Conservation (phyloP, 805 yeast genomes). For the Myxozyma udenii region DNA sequence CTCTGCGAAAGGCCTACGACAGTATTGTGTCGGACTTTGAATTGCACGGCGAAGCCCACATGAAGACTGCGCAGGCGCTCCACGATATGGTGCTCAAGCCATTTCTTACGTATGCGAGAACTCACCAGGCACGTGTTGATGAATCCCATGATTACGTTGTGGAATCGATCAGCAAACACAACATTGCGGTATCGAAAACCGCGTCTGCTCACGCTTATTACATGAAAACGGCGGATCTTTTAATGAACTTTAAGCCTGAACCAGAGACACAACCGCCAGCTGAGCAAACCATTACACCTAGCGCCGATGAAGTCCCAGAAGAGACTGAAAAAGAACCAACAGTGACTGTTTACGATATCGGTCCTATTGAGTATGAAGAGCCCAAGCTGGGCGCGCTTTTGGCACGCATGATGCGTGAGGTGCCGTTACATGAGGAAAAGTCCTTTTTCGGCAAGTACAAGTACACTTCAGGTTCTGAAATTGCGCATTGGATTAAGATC, state of each 20-base stretch:
- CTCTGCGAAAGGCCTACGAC: conserved; percentile 60
- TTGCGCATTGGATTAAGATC: conserved; percentile 55
- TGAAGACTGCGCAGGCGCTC: conserved; percentile 61
- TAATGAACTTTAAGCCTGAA: neutral
- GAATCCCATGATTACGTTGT: conserved; percentile 55
- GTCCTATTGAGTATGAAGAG: conserved; percentile 37
- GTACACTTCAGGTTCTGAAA: conserved; percentile 58
- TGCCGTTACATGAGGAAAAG: conserved; percentile 54
- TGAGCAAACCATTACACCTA: neutral
- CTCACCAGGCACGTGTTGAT: conserved; percentile 64
- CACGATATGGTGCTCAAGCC: conserved; percentile 62
- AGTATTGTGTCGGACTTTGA: conserved; percentile 55
- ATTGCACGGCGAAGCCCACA: conserved; percentile 55
- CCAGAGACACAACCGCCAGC: neutral
- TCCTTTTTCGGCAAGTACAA: conserved; percentile 61
- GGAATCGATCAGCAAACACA: conserved; percentile 50
- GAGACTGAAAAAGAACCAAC: neutral
- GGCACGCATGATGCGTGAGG: conserved; percentile 44
- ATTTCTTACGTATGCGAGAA: conserved; percentile 69
- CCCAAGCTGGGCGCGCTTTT: conserved; percentile 47
- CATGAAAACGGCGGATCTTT: too few relatives aligned
- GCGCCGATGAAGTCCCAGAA: neutral
- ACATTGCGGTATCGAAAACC: conserved; percentile 51
- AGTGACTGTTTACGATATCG: conserved; percentile 24
- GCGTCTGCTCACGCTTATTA: conserved; percentile 44